These are phyloP conservation scores for Mycena capillaripes DNA, from an alignment of 768 basidiomycete genomes.

Conservation along the genomic window DNA sequence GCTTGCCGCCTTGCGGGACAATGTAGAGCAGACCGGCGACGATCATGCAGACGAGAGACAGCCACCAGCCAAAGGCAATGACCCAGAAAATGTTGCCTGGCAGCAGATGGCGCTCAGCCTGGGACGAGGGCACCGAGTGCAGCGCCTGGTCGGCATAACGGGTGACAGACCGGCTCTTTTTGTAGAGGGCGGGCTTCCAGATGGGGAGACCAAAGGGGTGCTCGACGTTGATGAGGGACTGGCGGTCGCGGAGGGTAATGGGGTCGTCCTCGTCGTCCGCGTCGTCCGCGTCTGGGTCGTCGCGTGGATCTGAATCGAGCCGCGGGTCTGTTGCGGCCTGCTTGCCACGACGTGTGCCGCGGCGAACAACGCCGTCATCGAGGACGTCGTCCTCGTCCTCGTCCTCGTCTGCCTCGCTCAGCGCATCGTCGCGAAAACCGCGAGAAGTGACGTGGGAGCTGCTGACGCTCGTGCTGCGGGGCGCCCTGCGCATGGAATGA, in stretches of 20 bases:
- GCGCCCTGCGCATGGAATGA: conserved; percentile 61
- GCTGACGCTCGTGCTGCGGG: conserved; percentile 74
- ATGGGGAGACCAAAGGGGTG: conserved; percentile 99
- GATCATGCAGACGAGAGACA: conserved; percentile 78
- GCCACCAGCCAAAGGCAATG: conserved; percentile 93
- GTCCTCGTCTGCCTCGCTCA: conserved; percentile 71
- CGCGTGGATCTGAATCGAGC: conserved; percentile 51
- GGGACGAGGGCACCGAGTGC: conserved; percentile 92
- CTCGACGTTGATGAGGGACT: conserved; percentile 98
- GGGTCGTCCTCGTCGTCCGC: conserved; percentile 76
- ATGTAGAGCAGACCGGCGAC: conserved; percentile 78
- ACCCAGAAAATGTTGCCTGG: conserved; percentile 97
- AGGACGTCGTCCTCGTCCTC: conserved; percentile 52
- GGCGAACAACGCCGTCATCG: conserved; percentile 41
- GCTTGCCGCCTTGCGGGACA: conserved; percentile 85
- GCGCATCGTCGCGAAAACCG: conserved; percentile 59
- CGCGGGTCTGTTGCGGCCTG: conserved; percentile 53
- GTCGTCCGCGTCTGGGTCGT: conserved; percentile 43
- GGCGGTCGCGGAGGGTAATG: conserved; percentile 94
- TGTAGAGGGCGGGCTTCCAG: conserved; percentile 99
- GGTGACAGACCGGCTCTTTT: conserved; percentile 96
- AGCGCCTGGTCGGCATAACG: conserved; percentile 96
- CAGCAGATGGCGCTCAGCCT: conserved; percentile 92
- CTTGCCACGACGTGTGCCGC: conserved; percentile 57
- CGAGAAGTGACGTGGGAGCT: conserved; percentile 67